Base-by-base conservation (phyloP, 805 yeast genomes). In the Scheffersomyces ergatensis region DNA sequence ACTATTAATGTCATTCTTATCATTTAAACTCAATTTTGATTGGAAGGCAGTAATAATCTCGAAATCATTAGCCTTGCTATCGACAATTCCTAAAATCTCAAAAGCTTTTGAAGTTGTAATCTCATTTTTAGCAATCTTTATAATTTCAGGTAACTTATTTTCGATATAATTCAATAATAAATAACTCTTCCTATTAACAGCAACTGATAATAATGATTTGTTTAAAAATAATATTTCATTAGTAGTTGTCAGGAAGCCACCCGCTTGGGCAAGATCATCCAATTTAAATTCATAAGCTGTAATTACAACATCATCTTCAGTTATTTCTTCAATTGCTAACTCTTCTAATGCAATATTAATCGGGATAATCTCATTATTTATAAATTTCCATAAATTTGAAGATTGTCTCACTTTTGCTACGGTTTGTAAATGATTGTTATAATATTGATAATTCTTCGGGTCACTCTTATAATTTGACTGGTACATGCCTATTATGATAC, bases 211-310 rank as follows among this genome's bases (percentile, higher is more conserved):
- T 33, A 86, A 61, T 0, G 89, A 80, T 42, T 83, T 71, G 35
- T 78, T 74, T 33, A 69, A 54, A 39, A 69, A 61, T 36, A 54
- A 44, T 24, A 77, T 47, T 29, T 62, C 67, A 38, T 74, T 54
- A 39, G 72, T 68, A 31, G 53, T 51, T 7, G 51, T 40, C 26
- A 57, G 50, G 39, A 62, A 59, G 16, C 62, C 60, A 38, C 57
- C 58, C 1, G 57, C 37, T 36, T 60, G 63, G 40, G 64, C 43
- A 2, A 64, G 51, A 42, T 86, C 95, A 32, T 77, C 76, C 2
- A 73, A 53, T 44, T 81, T 80, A 33, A 84, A 70, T 42, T 84
- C 82, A 53, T 78, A 85, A 0, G 95, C 90, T 1, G 95, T 84
- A 21, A 80, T 71, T 2, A 88, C 76, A 33, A 85, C 79, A 46